Evolutionary conservation across 345 rosid genomes (phyloP).

Genomic region (Geranium brycei): DNA sequence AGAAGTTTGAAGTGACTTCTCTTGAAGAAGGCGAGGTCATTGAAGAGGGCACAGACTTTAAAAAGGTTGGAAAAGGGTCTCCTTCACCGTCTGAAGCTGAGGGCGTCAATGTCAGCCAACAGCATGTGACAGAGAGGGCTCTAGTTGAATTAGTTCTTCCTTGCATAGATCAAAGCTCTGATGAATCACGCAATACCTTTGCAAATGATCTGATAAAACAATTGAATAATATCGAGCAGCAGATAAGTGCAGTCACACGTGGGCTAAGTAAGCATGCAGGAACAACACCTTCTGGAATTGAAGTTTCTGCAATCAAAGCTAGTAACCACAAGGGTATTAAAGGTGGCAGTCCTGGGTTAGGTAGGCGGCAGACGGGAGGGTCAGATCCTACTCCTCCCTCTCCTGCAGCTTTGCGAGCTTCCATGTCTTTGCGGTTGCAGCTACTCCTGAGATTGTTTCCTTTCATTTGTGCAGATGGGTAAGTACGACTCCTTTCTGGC

Average conservation of each 20-base stretch:
- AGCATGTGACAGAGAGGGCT: constrained; percentile 66
- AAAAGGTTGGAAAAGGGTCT: constrained; percentile 31
- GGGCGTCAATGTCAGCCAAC: constrained; percentile 25
- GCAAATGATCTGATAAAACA: constrained; percentile 90
- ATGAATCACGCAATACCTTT: constrained; percentile 68
- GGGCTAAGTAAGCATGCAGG: constrained; percentile 58
- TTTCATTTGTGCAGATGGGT: constrained; percentile 57
- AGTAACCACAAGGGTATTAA: constrained; percentile 61
- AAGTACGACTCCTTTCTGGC: constrained; percentile 4
- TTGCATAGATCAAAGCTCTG: constrained; percentile 92
- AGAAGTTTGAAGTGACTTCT: constrained; percentile 46
- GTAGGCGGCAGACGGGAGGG: constrained; percentile 39
- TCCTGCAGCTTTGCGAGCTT: constrained; percentile 77
- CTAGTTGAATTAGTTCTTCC: constrained; percentile 80
- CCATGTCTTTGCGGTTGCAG: constrained; percentile 75
- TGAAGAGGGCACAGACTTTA: constrained; percentile 53
- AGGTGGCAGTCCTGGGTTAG: constrained; percentile 79
- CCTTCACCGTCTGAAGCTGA: constrained; percentile 32
- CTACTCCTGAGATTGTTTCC: constrained; percentile 78
- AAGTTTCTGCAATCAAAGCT: constrained; percentile 48
- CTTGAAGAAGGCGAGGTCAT: constrained; percentile 94
- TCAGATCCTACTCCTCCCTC: constrained; percentile 49
- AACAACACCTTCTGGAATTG: constrained; percentile 50
- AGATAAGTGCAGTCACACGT: constrained; percentile 53
- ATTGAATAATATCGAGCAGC: constrained; percentile 71